Conservation (phyloP, 2,329 filamentous ascomycete species). For the Penicillium aurantiogriseum region DNA sequence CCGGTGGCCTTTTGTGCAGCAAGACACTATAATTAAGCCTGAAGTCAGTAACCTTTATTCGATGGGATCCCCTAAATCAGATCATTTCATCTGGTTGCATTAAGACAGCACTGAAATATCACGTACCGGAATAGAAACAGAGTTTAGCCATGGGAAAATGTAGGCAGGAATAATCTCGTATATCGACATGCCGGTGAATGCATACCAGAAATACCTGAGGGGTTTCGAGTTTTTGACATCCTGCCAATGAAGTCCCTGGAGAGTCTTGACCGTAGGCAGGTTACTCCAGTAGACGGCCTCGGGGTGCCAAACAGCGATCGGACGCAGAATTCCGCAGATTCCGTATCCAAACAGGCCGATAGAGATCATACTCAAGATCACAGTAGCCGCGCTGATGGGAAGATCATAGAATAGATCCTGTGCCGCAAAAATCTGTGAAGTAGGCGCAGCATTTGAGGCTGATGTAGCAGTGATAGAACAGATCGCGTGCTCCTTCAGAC, state of each 20-base stretch:
- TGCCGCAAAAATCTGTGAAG: conserved; percentile 46
- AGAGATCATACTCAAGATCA: conserved; percentile 52
- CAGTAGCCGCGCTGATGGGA: conserved; percentile 47
- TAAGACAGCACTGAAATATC: background rate
- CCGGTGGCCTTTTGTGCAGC: conserved; percentile 54
- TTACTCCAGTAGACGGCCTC: conserved; percentile 58
- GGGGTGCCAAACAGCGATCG: conserved; percentile 56
- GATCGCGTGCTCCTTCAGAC: conserved; percentile 57
- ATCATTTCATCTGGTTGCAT: background rate
- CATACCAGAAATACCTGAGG: conserved; percentile 54
- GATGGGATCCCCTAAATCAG: too few species aligned
- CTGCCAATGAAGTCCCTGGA: conserved; percentile 57
- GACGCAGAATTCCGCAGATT: conserved; percentile 53
- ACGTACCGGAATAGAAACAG: conserved; percentile 49
- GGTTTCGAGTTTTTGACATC: conserved; percentile 52
- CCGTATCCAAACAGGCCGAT: conserved; percentile 59
- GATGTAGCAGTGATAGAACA: conserved; percentile 56
- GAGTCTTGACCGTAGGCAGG: conserved; percentile 53
- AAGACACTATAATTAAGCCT: conserved; percentile 39
- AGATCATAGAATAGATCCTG: conserved; percentile 55
- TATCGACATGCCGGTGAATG: conserved; percentile 48
- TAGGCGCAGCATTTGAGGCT: conserved; percentile 50
- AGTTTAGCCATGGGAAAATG: conserved; percentile 57
- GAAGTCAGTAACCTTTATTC: background rate
- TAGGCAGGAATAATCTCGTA: conserved; percentile 58